phyloP scores from a whole-genome alignment of 2,329 filamentous ascomycete genomes.

The Penicillium oxalicum region DNA sequence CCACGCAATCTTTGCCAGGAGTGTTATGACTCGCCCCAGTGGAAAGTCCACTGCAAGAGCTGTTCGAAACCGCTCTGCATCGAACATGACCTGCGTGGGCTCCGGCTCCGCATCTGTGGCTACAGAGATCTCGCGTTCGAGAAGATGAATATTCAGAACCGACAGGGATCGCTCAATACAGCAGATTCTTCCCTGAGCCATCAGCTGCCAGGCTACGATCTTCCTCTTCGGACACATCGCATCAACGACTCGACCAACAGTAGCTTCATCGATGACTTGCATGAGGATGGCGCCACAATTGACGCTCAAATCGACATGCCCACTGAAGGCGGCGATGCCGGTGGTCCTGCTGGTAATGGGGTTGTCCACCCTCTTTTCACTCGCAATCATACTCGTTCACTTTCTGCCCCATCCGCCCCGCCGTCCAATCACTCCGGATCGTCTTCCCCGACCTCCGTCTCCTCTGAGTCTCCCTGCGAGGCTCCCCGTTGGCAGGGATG shows the following conservation, averaged over 20 bases:
- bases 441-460: slow-evolving; percentile 35
- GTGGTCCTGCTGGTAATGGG: slow-evolving; percentile 7
- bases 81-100: slow-evolving; percentile 53
- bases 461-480: slow-evolving; percentile 34
- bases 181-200: slow-evolving; percentile 11
- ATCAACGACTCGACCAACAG: slow-evolving; percentile 28
- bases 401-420: slow-evolving; percentile 37
- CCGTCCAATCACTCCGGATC: slow-evolving; percentile 37
- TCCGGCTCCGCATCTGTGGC: slow-evolving; percentile 53
- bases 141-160: slow-evolving; percentile 37
- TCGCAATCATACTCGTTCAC: slow-evolving; percentile 30
- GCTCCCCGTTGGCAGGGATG: slow-evolving; percentile 42
- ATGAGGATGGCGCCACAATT: slow-evolving; percentile 23
- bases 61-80: slow-evolving; percentile 55
- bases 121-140: slow-evolving; percentile 51
- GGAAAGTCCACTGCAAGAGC: slow-evolving; percentile 54
- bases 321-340: not conserved
- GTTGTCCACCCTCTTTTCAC: slow-evolving; percentile 17
- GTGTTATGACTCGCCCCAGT: slow-evolving; percentile 53
- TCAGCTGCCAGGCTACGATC: slow-evolving; percentile 20
- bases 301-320: slow-evolving; percentile 17
- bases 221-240: slow-evolving; percentile 28
- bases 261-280: slow-evolving; percentile 32
- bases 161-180: slow-evolving; percentile 14
- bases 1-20: slow-evolving; percentile 54